Evolutionary conservation across 257 asterid species (phyloP).

Genomic region (Primulina eburnea): DNA sequence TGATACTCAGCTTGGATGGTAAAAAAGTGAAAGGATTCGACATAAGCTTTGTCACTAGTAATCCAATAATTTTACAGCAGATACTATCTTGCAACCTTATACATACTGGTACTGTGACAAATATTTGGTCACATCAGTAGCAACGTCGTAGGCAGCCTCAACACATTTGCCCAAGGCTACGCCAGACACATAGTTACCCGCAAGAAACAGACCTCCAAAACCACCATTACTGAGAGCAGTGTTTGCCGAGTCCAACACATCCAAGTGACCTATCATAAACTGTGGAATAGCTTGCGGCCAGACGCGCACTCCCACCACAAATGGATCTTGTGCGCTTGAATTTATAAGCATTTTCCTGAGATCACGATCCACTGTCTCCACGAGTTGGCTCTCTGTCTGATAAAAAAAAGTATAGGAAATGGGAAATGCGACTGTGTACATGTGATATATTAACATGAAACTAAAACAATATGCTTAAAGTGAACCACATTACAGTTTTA

Average conservation of each 20-base stretch:
- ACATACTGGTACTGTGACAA: slow-evolving; percentile 41
- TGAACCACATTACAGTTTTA: slow-evolving; percentile 13
- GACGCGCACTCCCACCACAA: slow-evolving; percentile 66
- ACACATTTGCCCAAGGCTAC: slow-evolving; percentile 96
- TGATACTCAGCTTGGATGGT: not conserved
- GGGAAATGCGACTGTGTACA: slow-evolving; percentile 15
- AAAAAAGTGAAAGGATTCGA: too few relatives aligned
- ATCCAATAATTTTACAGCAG: slow-evolving; percentile 17
- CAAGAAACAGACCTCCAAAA: slow-evolving; percentile 69
- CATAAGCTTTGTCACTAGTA: slow-evolving; percentile 13
- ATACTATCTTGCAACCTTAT: slow-evolving; percentile 31
- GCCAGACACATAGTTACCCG: slow-evolving; percentile 88
- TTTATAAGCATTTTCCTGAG: slow-evolving; percentile 88
- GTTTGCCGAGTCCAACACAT: slow-evolving; percentile 58
- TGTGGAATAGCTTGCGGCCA: slow-evolving; percentile 99
- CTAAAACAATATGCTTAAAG: slow-evolving; percentile 7
- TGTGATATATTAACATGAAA: slow-evolving; percentile 1
- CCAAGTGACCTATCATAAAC: slow-evolving; percentile 83
- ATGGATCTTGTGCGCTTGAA: slow-evolving; percentile 61
- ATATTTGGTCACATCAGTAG: slow-evolving; percentile 66
- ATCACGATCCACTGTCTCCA: slow-evolving; percentile 91
- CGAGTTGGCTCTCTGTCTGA: slow-evolving; percentile 79
- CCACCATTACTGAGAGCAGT: slow-evolving; percentile 57
- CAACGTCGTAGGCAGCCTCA: slow-evolving; percentile 83
- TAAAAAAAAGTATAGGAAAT: slow-evolving; percentile 23